Base-by-base conservation (phyloP, 1,284 basidiomycete genomes). In the Tilletia indica region DNA sequence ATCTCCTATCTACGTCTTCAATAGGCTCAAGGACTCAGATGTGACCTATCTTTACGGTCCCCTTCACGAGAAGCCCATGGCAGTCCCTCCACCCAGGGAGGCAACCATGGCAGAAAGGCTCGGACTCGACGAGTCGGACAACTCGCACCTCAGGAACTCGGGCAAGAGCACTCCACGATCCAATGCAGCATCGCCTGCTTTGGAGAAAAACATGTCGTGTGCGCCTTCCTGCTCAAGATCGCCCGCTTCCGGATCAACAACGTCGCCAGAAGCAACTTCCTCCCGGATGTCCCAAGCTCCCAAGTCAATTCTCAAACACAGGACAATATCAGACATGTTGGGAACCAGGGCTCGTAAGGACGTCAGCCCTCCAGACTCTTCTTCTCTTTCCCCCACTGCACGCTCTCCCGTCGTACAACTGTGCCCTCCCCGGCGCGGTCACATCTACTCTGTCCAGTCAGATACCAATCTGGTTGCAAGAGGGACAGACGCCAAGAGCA, bases 1-100 rank as follows among this genome's bases (percentile, higher is more conserved):
- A 2, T 21, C 36, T 19, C 16, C 21, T 19, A 31, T 48, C 16
- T 12, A 38, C 66, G 36, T 16, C 71, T 39, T 74, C 31, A 38
- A 56, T 87, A 99, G 96, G 96, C 89, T 99, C 79, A 99, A 99
- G 85, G 97, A 99, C 86, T 95, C 93, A 36, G 96, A 99, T 85
- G 96, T 99, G 39, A 99, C 97, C 12, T 99, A 97, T 96, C 89
- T 99, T 2, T 99, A 99, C 82, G 96, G 96, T 0, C 97, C 97
- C 16, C 87, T 99, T 0, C 97, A 99, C 69, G 81, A 82, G 56
- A 79, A 81, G 31, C 76, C 81, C 72, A 93, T 94, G 77, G 87
- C 88, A 2, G 88, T 89, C 5, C 88, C 88, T 0, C 86, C 88
- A 3, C 85, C 87, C 19, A 87, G 86, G 78, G 83, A 86, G 4